phyloP scores from a whole-genome alignment of 202 grass and related monocot genomes.

The Sporobolus alterniflorus region DNA sequence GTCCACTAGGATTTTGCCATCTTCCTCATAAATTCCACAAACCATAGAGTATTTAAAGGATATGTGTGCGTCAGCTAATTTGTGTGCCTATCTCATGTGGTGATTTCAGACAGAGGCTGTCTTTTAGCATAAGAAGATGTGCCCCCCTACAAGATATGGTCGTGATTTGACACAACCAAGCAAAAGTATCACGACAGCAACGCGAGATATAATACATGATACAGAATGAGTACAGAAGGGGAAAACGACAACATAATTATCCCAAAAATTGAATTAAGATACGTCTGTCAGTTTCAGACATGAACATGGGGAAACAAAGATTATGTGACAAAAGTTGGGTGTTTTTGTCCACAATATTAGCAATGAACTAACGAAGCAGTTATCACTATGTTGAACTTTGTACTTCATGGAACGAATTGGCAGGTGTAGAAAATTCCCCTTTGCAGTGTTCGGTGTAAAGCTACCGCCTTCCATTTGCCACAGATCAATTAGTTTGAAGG shows the following conservation, averaged over 20 bases:
- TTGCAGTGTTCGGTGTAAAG: background rate
- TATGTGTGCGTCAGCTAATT: background rate
- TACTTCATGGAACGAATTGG: background rate
- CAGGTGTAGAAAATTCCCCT: no score
- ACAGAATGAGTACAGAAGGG: slow-evolving; percentile 11
- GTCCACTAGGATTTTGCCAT: slow-evolving; percentile 9
- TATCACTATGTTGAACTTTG: background rate
- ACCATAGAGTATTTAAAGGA: background rate
- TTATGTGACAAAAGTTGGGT: background rate
- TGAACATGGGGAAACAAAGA: background rate
- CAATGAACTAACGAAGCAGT: background rate
- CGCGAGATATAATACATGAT: slow-evolving; percentile 28
- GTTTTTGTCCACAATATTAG: background rate
- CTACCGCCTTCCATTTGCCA: background rate
- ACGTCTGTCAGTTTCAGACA: background rate
- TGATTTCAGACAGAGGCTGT: slow-evolving; percentile 18
- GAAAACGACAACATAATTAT: slow-evolving; percentile 18
- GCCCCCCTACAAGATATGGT: slow-evolving; percentile 36
- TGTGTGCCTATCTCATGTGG: slow-evolving; percentile 9
- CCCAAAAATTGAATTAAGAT: slow-evolving; percentile 1
- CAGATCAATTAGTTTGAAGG: background rate
- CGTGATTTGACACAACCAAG: slow-evolving; percentile 16
- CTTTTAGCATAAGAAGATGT: slow-evolving; percentile 26
- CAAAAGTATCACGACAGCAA: slow-evolving; percentile 34
- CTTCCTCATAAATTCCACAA: background rate